Conservation (phyloP, 495 filamentous ascomycete genomes). For the Mytilinidion resinicola region DNA sequence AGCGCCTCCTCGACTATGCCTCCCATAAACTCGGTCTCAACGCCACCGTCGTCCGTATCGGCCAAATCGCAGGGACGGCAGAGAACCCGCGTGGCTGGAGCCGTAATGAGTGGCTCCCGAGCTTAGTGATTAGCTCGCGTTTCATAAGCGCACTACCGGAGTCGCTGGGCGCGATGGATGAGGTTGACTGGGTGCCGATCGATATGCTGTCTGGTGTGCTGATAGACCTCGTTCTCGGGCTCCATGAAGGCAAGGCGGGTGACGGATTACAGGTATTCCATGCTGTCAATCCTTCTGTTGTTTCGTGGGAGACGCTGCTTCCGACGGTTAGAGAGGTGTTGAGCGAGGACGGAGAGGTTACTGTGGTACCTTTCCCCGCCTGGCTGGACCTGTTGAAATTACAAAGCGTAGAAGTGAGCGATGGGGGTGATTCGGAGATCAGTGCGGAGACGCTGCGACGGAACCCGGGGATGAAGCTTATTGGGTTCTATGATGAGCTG, state of each 20-base stretch:
- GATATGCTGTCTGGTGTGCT: conserved; percentile 1
- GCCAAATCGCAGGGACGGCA: conserved; percentile 3
- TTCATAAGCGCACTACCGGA: background rate
- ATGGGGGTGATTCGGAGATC: background rate
- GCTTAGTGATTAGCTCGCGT: background rate
- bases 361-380: background rate
- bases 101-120: conserved; percentile 10
- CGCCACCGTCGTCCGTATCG: background rate
- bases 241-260: background rate
- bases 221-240: background rate
- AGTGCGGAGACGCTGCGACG: background rate
- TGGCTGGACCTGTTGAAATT: too few species aligned
- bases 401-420: too few species aligned
- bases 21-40: background rate
- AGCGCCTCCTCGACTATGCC: conserved; percentile 5
- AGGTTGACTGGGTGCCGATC: conserved; percentile 8
- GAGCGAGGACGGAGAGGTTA: background rate
- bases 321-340: background rate
- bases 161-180: background rate
- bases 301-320: conserved; percentile 1
- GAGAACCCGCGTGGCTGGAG: background rate
- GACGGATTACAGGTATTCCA: background rate
- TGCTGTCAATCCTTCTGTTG: background rate
- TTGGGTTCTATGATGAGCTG: background rate
- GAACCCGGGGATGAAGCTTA: background rate